Evolutionary conservation across 768 basidiomycete genomes (phyloP).

Genomic region (Lentinus brumalis): DNA sequence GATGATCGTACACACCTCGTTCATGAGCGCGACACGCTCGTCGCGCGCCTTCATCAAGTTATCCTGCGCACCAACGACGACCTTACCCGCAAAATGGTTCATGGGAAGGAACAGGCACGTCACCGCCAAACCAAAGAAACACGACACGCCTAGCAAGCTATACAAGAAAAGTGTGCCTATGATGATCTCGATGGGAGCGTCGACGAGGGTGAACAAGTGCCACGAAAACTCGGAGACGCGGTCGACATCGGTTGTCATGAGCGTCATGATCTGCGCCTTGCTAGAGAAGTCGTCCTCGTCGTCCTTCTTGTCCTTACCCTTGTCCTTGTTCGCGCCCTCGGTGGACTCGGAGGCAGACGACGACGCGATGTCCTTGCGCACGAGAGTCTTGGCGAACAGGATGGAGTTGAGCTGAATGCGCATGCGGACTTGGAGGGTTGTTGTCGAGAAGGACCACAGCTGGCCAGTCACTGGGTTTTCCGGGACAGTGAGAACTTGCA

Average conservation of each 20-base stretch:
- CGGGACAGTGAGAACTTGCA: not conserved
- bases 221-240: slow-evolving; percentile 83
- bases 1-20: slow-evolving; percentile 51
- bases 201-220: slow-evolving; percentile 76
- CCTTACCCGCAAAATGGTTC: slow-evolving; percentile 83
- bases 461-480: slow-evolving; percentile 59
- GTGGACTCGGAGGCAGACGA: slow-evolving; percentile 42
- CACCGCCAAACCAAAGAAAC: slow-evolving; percentile 76
- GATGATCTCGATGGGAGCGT: slow-evolving; percentile 74
- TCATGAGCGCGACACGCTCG: slow-evolving; percentile 90
- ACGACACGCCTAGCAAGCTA: slow-evolving; percentile 73
- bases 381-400: slow-evolving; percentile 82
- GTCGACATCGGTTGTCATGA: slow-evolving; percentile 95
- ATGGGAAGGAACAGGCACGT: slow-evolving; percentile 68
- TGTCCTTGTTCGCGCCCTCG: slow-evolving; percentile 14
- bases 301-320: slow-evolving; percentile 59
- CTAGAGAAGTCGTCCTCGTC: slow-evolving; percentile 54
- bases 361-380: slow-evolving; percentile 82
- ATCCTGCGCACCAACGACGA: slow-evolving; percentile 77
- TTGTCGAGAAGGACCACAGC: slow-evolving; percentile 70
- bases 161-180: slow-evolving; percentile 80
- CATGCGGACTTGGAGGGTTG: slow-evolving; percentile 68
- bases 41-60: slow-evolving; percentile 91
- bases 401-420: slow-evolving; percentile 81
- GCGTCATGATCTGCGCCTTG: slow-evolving; percentile 86